phyloP scores from a whole-genome alignment of 495 filamentous ascomycete species.

The Recurvomyces mirabilis region DNA sequence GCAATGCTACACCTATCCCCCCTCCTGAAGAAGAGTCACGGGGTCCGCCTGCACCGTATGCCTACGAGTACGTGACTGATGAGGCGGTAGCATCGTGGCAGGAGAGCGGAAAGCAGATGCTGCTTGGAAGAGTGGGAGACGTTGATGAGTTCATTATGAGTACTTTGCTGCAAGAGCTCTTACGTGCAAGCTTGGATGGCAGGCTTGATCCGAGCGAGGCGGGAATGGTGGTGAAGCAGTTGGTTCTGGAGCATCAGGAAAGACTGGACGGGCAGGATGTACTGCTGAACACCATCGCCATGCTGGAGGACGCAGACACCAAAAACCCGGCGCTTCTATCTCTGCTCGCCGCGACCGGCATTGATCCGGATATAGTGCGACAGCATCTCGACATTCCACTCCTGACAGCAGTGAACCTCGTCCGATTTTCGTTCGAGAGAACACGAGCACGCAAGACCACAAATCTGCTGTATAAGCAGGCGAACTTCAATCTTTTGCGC shows the following conservation, averaged over 20 bases:
- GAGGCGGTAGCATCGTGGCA: slow-evolving; percentile 40
- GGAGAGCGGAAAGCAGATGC: slow-evolving; percentile 41
- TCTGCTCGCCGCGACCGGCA: slow-evolving; percentile 57
- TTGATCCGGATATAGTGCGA: slow-evolving; percentile 65
- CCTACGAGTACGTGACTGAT: slow-evolving; percentile 49
- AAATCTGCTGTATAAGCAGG: slow-evolving; percentile 83
- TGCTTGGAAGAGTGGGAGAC: slow-evolving; percentile 42
- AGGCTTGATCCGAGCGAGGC: slow-evolving; percentile 54
- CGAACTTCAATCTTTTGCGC: slow-evolving; percentile 88
- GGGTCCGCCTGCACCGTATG: slow-evolving; percentile 29
- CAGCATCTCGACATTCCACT: slow-evolving; percentile 67
- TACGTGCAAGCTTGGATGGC: slow-evolving; percentile 59
- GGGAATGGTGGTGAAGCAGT: slow-evolving; percentile 61
- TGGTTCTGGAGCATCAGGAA: slow-evolving; percentile 48
- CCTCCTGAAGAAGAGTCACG: background rate
- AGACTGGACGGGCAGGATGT: slow-evolving; percentile 41
- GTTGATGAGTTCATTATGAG: slow-evolving; percentile 56
- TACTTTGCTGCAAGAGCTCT: slow-evolving; percentile 73
- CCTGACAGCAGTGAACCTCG: slow-evolving; percentile 61
- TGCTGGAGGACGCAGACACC: slow-evolving; percentile 57
- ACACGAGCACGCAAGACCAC: slow-evolving; percentile 81
- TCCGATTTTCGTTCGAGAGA: slow-evolving; percentile 72
- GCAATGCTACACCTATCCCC: background rate
- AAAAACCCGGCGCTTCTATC: slow-evolving; percentile 34
- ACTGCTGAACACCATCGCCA: slow-evolving; percentile 73